Evolutionary conservation across 352 stramenopile genomes (phyloP).

Genomic region (Phytophthora pluvialis): DNA sequence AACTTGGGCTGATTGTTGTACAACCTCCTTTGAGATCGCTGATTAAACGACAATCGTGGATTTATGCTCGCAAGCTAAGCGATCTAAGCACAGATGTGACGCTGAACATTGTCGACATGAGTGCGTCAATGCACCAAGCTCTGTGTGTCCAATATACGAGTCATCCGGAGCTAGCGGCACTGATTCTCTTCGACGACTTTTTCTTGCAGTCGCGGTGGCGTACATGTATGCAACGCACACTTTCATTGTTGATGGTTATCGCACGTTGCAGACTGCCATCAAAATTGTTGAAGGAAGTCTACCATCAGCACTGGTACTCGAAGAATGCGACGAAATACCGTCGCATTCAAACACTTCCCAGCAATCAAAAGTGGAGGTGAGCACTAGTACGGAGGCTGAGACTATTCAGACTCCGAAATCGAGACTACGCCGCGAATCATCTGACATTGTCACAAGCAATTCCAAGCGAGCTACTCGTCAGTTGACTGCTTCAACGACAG

Average conservation of each 20-base stretch:
- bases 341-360: too few relatives aligned
- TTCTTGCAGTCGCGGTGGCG: constrained; percentile 31
- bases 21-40: constrained; percentile 34
- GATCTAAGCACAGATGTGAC: constrained; percentile 55
- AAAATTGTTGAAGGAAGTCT: constrained; percentile 42
- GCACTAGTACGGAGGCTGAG: background rate
- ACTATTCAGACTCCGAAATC: background rate
- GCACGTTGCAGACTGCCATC: constrained; percentile 31
- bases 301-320: constrained; percentile 11
- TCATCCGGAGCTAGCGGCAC: constrained; percentile 7
- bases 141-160: constrained; percentile 35
- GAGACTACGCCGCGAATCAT: constrained; percentile 3
- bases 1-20: constrained; percentile 33
- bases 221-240: constrained; percentile 33
- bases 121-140: constrained; percentile 38
- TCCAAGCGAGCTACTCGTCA: background rate
- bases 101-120: constrained; percentile 51
- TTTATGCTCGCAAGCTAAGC: constrained; percentile 37
- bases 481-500: too few relatives aligned
- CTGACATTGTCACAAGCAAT: background rate
- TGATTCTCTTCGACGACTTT: constrained; percentile 37
- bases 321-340: constrained; percentile 3
- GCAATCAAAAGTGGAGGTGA: background rate
- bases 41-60: constrained; percentile 38
- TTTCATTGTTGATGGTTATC: constrained; percentile 34